phyloP scores from a whole-genome alignment of 1,139 yeast genomes.

The Geotrichum bryndzae region DNA sequence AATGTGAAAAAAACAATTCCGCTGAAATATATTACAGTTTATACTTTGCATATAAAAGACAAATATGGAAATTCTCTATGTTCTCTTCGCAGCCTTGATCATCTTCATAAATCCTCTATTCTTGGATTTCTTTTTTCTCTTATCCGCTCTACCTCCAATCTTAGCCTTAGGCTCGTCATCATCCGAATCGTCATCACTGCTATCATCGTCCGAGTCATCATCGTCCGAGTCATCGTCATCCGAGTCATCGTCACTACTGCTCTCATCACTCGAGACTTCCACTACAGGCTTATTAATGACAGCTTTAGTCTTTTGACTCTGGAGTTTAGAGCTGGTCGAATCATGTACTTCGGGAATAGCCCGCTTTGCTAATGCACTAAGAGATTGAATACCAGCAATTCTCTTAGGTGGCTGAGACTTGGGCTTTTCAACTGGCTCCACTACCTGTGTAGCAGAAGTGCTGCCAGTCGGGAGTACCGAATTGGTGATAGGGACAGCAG shows the following conservation, averaged over 20 bases:
- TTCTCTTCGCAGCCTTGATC: slow-evolving; percentile 1
- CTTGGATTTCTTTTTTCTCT: slow-evolving; percentile 2
- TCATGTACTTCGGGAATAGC: slow-evolving; percentile 14
- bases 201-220: background rate
- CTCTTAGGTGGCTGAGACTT: slow-evolving; percentile 1
- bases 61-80: background rate
- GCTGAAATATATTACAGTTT: background rate
- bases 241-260: slow-evolving; percentile 3
- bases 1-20: background rate
- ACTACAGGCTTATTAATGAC: background rate
- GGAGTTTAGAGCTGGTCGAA: background rate
- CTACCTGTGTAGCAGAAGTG: background rate
- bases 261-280: slow-evolving; percentile 1
- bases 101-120: slow-evolving; percentile 14
- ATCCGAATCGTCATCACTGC: slow-evolving; percentile 1
- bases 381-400: slow-evolving; percentile 10
- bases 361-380: slow-evolving; percentile 9
- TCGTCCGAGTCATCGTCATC: background rate
- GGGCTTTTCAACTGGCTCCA: background rate
- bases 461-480: background rate
- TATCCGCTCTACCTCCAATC: background rate
- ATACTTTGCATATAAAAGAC: background rate
- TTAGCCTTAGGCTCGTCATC: slow-evolving; percentile 4
- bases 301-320: background rate
- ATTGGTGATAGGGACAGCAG: background rate